Conservation (phyloP, 2,329 filamentous ascomycete species). For the Teratosphaeriaceae sp. region DNA sequence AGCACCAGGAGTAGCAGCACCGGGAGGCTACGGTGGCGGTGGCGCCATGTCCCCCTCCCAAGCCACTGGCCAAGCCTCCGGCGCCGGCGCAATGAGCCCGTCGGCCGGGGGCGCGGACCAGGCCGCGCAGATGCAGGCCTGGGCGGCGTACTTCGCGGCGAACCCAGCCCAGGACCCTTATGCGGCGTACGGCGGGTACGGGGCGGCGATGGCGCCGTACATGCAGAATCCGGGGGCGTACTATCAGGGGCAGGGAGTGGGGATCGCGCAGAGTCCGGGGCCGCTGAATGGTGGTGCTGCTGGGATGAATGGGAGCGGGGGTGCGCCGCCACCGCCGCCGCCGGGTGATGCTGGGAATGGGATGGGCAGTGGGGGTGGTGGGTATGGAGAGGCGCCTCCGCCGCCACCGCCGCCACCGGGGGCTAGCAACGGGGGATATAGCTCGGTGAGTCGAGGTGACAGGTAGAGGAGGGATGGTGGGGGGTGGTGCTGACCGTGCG, state of each 20-base stretch:
- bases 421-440: conserved; percentile 53
- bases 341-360: conserved; percentile 44
- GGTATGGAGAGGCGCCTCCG: conserved; percentile 14
- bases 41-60: conserved; percentile 26
- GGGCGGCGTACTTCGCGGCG: conserved; percentile 74
- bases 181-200: conserved; percentile 76
- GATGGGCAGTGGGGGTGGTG: background rate
- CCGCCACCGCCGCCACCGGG: conserved; percentile 57
- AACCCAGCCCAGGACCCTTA: conserved; percentile 82
- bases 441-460: conserved; percentile 49
- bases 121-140: conserved; percentile 46
- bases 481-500: background rate
- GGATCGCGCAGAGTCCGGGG: no score
- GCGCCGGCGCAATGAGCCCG: background rate
- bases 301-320: conserved; percentile 11
- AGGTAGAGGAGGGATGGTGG: background rate
- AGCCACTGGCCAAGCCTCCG: conserved; percentile 6
- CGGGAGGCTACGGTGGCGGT: conserved; percentile 13
- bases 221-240: conserved; percentile 1
- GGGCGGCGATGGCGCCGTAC: conserved; percentile 9
- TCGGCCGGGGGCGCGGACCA: conserved; percentile 28
- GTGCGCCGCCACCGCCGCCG: conserved; percentile 23
- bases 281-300: background rate
- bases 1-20: conserved; percentile 3
- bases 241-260: conserved; percentile 2